Conservation (phyloP, 1,284 basidiomycete genomes). For the Cryptococcus sp. region DNA sequence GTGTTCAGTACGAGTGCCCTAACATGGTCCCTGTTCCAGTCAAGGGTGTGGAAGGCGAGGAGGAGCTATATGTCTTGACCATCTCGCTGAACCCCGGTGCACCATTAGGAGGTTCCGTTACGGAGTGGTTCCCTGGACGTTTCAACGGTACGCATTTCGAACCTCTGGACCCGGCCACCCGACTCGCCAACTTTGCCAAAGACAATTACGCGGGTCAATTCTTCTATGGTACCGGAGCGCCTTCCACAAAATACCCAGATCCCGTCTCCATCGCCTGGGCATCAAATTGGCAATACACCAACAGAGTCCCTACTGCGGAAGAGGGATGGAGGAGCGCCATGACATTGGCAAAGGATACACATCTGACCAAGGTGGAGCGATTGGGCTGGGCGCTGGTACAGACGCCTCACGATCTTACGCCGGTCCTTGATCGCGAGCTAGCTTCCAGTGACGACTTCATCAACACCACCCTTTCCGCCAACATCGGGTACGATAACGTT, state of each 20-base stretch:
- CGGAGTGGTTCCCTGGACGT: slow-evolving; percentile 46
- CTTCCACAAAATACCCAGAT: slow-evolving; percentile 4
- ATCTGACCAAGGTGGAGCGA: slow-evolving; percentile 29
- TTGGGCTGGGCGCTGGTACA: slow-evolving; percentile 41
- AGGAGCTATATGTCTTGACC: slow-evolving; percentile 19
- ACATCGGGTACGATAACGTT: slow-evolving; percentile 21
- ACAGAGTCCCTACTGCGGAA: slow-evolving; percentile 40
- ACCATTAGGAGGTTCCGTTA: slow-evolving; percentile 43
- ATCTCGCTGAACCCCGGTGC: slow-evolving; percentile 40
- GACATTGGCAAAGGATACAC: slow-evolving; percentile 36
- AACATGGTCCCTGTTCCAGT: slow-evolving; percentile 43
- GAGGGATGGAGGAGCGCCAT: slow-evolving; percentile 46
- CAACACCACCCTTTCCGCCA: slow-evolving; percentile 9
- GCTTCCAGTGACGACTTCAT: slow-evolving; percentile 8
- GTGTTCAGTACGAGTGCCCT: slow-evolving; percentile 48
- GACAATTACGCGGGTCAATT: slow-evolving; percentile 50
- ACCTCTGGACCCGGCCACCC: slow-evolving; percentile 36
- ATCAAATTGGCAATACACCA: slow-evolving; percentile 49
- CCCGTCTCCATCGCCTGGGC: slow-evolving; percentile 47
- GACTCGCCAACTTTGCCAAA: slow-evolving; percentile 46
- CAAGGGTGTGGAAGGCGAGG: slow-evolving; percentile 1
- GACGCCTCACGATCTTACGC: slow-evolving; percentile 32
- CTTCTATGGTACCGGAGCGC: slow-evolving; percentile 30
- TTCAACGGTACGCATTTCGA: slow-evolving; percentile 48
- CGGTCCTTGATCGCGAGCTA: slow-evolving; percentile 18